Evolutionary conservation across 805 yeast genomes (phyloP).

Genomic region (Blastobotrys mokoenaii): DNA sequence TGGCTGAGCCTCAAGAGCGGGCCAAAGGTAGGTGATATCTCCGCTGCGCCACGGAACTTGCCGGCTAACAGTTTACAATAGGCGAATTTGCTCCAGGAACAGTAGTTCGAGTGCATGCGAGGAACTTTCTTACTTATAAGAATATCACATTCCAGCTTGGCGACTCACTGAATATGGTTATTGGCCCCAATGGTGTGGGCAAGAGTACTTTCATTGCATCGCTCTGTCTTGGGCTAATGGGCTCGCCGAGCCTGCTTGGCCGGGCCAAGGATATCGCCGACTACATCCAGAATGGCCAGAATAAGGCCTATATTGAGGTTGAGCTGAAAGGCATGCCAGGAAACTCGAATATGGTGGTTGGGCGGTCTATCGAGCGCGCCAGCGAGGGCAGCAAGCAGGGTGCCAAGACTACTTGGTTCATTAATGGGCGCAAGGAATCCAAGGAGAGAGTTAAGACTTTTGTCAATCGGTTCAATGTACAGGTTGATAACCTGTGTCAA

Average conservation of each 20-base stretch:
- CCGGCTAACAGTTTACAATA: too few species aligned
- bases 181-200: conserved; percentile 97
- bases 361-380: conserved; percentile 26
- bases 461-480: conserved; percentile 55
- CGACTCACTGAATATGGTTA: conserved; percentile 80
- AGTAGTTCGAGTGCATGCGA: conserved; percentile 42
- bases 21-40: background rate
- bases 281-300: conserved; percentile 64
- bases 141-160: conserved; percentile 62
- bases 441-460: conserved; percentile 34
- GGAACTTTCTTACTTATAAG: conserved; percentile 58
- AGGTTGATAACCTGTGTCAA: conserved; percentile 85
- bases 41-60: too few species aligned
- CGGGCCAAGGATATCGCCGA: conserved; percentile 51
- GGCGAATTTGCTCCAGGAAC: conserved; percentile 39
- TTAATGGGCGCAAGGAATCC: conserved; percentile 29
- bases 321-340: conserved; percentile 36
- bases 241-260: conserved; percentile 52
- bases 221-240: conserved; percentile 80
- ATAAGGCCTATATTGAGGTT: conserved; percentile 40
- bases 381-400: conserved; percentile 17
- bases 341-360: conserved; percentile 26
- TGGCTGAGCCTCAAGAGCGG: background rate
- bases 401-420: conserved; percentile 16
- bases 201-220: conserved; percentile 92